A percentile compares a stretch with the other conserved stretches of the same genome.
Evolutionary conservation across 1,139 yeast species (phyloP).

Genomic region (Pichia sp.): DNA sequence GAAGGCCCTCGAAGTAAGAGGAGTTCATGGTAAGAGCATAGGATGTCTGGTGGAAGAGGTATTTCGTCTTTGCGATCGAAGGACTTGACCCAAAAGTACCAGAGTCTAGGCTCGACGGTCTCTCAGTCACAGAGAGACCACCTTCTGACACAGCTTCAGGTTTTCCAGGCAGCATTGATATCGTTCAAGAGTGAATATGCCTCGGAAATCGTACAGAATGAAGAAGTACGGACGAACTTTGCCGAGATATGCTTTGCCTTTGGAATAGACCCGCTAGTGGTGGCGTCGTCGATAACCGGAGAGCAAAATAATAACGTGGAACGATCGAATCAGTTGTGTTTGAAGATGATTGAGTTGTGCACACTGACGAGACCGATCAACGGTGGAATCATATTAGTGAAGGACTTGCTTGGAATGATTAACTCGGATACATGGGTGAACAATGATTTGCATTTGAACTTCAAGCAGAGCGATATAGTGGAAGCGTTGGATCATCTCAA

Average conservation of each 20-base stretch:
- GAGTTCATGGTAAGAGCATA: background rate
- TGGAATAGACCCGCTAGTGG: slow-evolving; percentile 78
- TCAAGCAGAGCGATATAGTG: slow-evolving; percentile 42
- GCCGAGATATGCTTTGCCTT: slow-evolving; percentile 70
- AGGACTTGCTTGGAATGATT: slow-evolving; percentile 45
- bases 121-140: slow-evolving; percentile 45
- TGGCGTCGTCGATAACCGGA: slow-evolving; percentile 27
- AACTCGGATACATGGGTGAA: slow-evolving; percentile 33
- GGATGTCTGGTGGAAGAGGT: slow-evolving; percentile 17
- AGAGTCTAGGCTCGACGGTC: slow-evolving; percentile 30
- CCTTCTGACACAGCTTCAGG: slow-evolving; percentile 53
- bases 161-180: slow-evolving; percentile 56
- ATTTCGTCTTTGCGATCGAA: slow-evolving; percentile 20
- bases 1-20: background rate
- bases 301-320: slow-evolving; percentile 37
- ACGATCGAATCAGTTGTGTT: slow-evolving; percentile 60
- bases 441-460: slow-evolving; percentile 30
- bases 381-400: slow-evolving; percentile 72
- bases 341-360: slow-evolving; percentile 71
- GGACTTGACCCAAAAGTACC: slow-evolving; percentile 23
- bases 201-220: slow-evolving; percentile 57
- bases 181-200: slow-evolving; percentile 62
- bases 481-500: slow-evolving; percentile 38
- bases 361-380: slow-evolving; percentile 64
- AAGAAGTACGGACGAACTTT: slow-evolving; percentile 65